A percentile compares a stretch with the other conserved stretches of the same genome.
Conservation (phyloP, 805 yeast species). For the Diddensiella transvaalensis region DNA sequence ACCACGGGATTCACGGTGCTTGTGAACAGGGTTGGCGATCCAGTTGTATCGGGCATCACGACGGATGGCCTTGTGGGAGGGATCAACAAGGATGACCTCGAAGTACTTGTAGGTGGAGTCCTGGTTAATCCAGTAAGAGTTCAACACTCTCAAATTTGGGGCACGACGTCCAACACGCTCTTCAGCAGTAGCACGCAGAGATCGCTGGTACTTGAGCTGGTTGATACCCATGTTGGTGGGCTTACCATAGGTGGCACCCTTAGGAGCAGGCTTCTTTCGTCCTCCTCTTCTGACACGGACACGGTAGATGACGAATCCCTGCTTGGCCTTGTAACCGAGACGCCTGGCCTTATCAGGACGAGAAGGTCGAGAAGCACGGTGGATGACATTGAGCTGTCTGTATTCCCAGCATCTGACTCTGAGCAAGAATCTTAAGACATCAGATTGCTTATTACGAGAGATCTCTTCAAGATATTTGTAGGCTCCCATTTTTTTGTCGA, state of each 20-base stretch:
- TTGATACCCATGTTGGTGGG: conserved; percentile 99
- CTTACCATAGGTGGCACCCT: conserved; percentile 99
- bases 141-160: conserved; percentile 97
- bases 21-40: conserved; percentile 99
- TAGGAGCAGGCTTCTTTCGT: conserved; percentile 99
- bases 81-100: conserved; percentile 97
- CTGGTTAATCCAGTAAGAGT: conserved; percentile 99
- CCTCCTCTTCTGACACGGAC: conserved; percentile 99
- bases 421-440: conserved; percentile 96
- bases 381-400: conserved; percentile 98
- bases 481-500: conserved; percentile 72
- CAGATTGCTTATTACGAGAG: conserved; percentile 99
- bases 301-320: conserved; percentile 98
- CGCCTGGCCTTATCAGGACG: conserved; percentile 99
- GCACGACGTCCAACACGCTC: conserved; percentile 99
- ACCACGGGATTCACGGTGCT: conserved; percentile 99
- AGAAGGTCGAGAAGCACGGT: conserved; percentile 98
- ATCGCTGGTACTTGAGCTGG: conserved; percentile 99
- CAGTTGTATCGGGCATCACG: conserved; percentile 99
- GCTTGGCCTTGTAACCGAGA: conserved; percentile 99
- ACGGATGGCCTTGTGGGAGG: conserved; percentile 98
- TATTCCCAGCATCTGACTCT: conserved; percentile 99
- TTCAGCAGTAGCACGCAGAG: conserved; percentile 97
- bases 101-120: conserved; percentile 99
- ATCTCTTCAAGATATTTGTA: conserved; percentile 99